phyloP scores from a whole-genome alignment of 495 filamentous ascomycete species.

The Penicillium antarcticum region DNA sequence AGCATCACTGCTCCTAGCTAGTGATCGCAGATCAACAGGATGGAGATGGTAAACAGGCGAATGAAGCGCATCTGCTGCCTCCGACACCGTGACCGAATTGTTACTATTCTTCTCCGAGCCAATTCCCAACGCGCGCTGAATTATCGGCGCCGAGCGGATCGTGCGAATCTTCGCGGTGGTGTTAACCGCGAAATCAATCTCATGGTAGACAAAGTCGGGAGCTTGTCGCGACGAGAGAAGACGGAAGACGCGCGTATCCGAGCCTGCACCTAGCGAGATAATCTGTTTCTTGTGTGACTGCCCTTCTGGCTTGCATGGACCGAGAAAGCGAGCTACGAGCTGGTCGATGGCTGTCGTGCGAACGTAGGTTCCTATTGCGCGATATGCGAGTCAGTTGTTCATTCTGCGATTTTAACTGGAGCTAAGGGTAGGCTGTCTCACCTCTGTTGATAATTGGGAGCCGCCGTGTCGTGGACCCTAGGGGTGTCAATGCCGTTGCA shows the following conservation, averaged over 20 bases:
- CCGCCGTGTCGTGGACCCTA: constrained; percentile 46
- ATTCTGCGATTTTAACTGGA: not conserved
- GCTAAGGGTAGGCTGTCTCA: constrained; percentile 27
- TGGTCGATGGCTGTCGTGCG: constrained; percentile 83
- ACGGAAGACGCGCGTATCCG: constrained; percentile 84
- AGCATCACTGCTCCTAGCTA: constrained; percentile 33
- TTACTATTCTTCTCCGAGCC: constrained; percentile 10
- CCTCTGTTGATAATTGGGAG: constrained; percentile 93
- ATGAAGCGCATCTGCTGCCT: constrained; percentile 38
- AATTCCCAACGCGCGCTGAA: constrained; percentile 32
- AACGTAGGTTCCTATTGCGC: constrained; percentile 79
- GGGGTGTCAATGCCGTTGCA: constrained; percentile 61
- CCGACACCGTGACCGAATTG: constrained; percentile 29
- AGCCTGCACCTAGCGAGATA: constrained; percentile 88
- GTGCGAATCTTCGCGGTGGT: constrained; percentile 59
- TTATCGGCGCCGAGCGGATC: constrained; percentile 41
- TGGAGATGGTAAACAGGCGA: constrained; percentile 67
- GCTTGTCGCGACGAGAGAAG: constrained; percentile 43
- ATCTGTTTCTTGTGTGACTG: constrained; percentile 64
- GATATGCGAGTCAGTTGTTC: not conserved
- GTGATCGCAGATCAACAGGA: constrained; percentile 71
- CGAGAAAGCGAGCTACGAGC: constrained; percentile 71
- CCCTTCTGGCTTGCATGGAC: constrained; percentile 14
- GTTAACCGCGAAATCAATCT: constrained; percentile 84
- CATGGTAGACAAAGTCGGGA: constrained; percentile 69